Evolutionary conservation across 2,329 filamentous ascomycete species (phyloP).

Genomic region (Polytolypa hystricis): DNA sequence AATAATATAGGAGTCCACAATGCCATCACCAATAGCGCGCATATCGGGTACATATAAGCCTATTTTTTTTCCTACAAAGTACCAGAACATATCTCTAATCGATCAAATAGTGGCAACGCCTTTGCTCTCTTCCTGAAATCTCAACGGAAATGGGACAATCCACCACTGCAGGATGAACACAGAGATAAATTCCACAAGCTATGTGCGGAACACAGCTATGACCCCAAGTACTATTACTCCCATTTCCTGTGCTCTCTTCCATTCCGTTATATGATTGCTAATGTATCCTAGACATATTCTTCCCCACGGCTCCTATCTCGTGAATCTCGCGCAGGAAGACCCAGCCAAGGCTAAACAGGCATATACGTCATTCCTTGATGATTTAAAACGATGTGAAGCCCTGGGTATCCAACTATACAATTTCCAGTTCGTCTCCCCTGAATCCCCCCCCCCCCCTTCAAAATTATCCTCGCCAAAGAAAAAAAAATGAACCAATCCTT

Average conservation of each 20-base stretch:
- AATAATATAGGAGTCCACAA: slow-evolving; percentile 78
- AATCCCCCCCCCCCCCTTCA: not conserved
- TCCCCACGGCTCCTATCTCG: slow-evolving; percentile 90
- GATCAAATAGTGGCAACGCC: slow-evolving; percentile 60
- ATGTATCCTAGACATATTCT: slow-evolving; percentile 54
- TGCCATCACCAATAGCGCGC: slow-evolving; percentile 61
- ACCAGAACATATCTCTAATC: slow-evolving; percentile 1
- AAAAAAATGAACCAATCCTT: not conserved
- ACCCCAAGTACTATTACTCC: slow-evolving; percentile 21
- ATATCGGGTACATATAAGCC: slow-evolving; percentile 49
- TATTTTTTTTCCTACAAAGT: not conserved
- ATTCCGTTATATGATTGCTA: slow-evolving; percentile 8
- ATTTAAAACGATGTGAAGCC: slow-evolving; percentile 71
- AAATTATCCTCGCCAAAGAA: not conserved
- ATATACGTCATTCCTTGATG: slow-evolving; percentile 76
- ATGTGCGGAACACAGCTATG: slow-evolving; percentile 60
- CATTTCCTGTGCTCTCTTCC: not conserved
- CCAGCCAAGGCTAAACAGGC: slow-evolving; percentile 70
- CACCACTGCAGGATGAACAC: slow-evolving; percentile 58
- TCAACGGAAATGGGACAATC: slow-evolving; percentile 87
- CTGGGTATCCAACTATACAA: slow-evolving; percentile 92
- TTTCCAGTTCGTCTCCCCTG: slow-evolving; percentile 53
- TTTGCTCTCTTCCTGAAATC: slow-evolving; percentile 95
- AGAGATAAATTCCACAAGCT: slow-evolving; percentile 57
- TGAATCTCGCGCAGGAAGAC: slow-evolving; percentile 86